phyloP scores from a whole-genome alignment of 2,329 filamentous ascomycete genomes.

The Helicocarpus griseus region DNA sequence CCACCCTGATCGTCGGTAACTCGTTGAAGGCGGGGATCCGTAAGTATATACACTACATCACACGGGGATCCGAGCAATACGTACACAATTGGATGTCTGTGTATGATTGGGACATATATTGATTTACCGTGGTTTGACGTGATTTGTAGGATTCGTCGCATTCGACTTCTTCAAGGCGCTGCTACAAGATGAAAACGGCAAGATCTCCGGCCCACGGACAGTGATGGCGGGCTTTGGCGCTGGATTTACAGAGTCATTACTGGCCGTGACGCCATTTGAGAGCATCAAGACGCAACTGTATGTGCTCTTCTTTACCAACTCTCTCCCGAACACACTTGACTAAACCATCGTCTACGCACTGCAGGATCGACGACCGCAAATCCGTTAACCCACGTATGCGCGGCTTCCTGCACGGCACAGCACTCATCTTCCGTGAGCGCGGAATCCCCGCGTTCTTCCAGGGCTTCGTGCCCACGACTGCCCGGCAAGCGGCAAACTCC shows the following conservation, averaged over 20 bases:
- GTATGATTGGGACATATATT: not conserved
- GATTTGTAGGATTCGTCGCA: constrained; percentile 65
- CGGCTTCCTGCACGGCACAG: constrained; percentile 84
- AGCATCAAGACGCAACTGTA: constrained; percentile 95
- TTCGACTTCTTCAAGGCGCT: constrained; percentile 90
- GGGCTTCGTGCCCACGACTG: constrained; percentile 89
- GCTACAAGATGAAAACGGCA: constrained; percentile 73
- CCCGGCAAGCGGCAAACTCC: constrained; percentile 87
- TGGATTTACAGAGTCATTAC: constrained; percentile 81
- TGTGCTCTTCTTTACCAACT: constrained; percentile 9
- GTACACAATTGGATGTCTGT: not conserved
- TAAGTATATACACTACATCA: constrained; percentile 41
- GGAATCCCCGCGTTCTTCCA: constrained; percentile 92
- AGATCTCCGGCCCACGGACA: constrained; percentile 80
- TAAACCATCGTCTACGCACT: not conserved
- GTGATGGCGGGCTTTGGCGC: constrained; percentile 92
- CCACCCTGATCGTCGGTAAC: constrained; percentile 92
- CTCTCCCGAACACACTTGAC: not conserved
- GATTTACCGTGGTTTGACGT: constrained; percentile 1
- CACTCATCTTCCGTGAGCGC: constrained; percentile 77
- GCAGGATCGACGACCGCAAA: constrained; percentile 89
- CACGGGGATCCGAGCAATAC: not conserved
- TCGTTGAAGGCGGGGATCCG: constrained; percentile 91
- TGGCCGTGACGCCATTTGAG: constrained; percentile 94
- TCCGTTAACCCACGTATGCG: constrained; percentile 72